Conservation (phyloP, 805 yeast genomes). For the Pichia insulana region DNA sequence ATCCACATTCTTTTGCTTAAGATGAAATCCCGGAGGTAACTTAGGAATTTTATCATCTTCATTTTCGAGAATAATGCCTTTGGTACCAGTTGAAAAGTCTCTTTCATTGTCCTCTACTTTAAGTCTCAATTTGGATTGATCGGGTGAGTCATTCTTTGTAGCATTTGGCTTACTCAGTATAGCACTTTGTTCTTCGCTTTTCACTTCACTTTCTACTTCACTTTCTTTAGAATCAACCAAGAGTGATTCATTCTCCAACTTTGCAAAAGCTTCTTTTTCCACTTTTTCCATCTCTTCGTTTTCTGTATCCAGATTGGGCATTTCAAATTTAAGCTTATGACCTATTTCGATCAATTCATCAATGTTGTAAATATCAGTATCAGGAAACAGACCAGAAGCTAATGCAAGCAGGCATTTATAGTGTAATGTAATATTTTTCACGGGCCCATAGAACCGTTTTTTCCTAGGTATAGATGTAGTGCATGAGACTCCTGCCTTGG, state of each 20-base stretch:
- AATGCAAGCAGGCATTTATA: conserved; percentile 33
- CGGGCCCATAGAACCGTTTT: conserved; percentile 33
- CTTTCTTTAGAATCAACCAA: not conserved
- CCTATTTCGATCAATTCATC: conserved; percentile 34
- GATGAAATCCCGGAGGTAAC: conserved; percentile 17
- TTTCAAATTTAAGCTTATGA: conserved; percentile 24
- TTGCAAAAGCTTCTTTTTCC: conserved; percentile 5
- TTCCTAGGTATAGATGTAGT: conserved; percentile 35
- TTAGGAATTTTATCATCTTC: conserved; percentile 6
- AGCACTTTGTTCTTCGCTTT: too few relatives aligned
- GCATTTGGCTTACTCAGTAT: too few relatives aligned
- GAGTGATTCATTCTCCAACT: conserved; percentile 1
- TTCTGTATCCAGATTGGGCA: conserved; percentile 25
- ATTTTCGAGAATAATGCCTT: not conserved
- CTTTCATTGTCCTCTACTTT: not conserved
- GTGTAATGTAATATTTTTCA: conserved; percentile 35
- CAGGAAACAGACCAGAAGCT: conserved; percentile 35
- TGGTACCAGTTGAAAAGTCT: not conserved
- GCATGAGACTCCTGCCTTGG: conserved; percentile 31
- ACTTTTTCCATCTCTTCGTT: conserved; percentile 9
- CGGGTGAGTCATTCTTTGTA: too few relatives aligned
- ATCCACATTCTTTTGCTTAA: conserved; percentile 18
- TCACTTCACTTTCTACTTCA: too few relatives aligned
- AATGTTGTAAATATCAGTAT: conserved; percentile 34
- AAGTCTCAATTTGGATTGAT: too few relatives aligned